Conservation (phyloP, 1,284 basidiomycete species). For the Ceratobasidium sp. region DNA sequence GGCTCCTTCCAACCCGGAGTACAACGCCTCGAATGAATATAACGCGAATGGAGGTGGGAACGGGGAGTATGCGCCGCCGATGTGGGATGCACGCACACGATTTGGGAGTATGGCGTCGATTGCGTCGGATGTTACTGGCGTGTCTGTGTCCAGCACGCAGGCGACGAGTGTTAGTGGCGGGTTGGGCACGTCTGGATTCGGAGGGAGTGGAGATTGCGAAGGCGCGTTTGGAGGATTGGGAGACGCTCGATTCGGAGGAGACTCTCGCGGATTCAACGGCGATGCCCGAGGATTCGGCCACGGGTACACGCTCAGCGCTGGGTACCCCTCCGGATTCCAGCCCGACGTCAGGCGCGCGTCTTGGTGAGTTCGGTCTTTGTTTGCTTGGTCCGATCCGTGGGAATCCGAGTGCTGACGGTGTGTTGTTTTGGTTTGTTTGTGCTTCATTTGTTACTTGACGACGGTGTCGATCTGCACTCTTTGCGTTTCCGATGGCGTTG, state of each 20-base stretch:
- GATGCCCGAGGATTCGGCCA: not conserved
- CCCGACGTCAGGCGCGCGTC: slow-evolving; percentile 46
- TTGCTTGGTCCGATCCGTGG: not conserved
- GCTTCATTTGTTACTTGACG: slow-evolving; percentile 1
- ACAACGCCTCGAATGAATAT: slow-evolving; percentile 2
- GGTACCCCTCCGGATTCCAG: slow-evolving; percentile 44
- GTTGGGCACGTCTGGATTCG: slow-evolving; percentile 16
- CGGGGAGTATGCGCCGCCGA: not conserved
- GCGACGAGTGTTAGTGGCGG: slow-evolving; percentile 36
- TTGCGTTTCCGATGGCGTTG: not conserved
- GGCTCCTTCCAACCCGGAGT: not conserved
- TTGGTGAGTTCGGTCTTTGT: slow-evolving; percentile 43
- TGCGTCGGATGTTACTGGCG: slow-evolving; percentile 46
- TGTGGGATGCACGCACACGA: slow-evolving; percentile 31
- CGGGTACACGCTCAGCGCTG: slow-evolving; percentile 33
- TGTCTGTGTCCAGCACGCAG: slow-evolving; percentile 34
- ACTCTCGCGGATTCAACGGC: slow-evolving; percentile 20
- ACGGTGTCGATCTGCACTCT: not conserved
- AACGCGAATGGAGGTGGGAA: not conserved
- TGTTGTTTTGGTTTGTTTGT: slow-evolving; percentile 27
- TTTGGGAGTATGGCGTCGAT: slow-evolving; percentile 49
- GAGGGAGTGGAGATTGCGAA: slow-evolving; percentile 1
- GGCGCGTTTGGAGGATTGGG: not conserved
- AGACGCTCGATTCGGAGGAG: slow-evolving; percentile 4
- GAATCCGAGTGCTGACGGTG: slow-evolving; percentile 1